Conservation (phyloP, 768 basidiomycete genomes). For the Lanmaoa pseudosensibilis region DNA sequence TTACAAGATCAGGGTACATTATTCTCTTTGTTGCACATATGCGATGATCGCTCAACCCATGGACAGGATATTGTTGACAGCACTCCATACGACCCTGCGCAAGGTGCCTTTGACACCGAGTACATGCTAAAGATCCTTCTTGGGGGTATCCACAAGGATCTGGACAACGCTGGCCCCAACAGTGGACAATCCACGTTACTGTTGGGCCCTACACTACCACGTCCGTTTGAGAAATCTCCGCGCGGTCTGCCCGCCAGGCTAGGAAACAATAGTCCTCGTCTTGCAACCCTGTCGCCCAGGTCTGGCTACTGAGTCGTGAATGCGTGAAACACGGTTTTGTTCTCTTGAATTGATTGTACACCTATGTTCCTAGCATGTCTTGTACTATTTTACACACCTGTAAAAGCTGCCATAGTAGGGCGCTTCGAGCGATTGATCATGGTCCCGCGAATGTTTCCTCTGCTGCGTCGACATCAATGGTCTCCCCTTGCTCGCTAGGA, state of each 20-base stretch:
- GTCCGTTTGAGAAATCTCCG: constrained; percentile 11
- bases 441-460: background rate
- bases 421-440: background rate
- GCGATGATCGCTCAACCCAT: background rate
- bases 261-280: constrained; percentile 10
- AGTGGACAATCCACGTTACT: constrained; percentile 7
- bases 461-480: background rate
- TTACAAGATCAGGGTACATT: constrained; percentile 34
- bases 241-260: constrained; percentile 11
- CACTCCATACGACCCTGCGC: constrained; percentile 36
- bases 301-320: constrained; percentile 8
- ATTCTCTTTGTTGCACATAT: background rate
- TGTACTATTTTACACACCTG: background rate
- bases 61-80: constrained; percentile 49
- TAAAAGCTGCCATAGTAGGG: too few relatives aligned
- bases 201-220: background rate
- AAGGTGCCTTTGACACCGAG: constrained; percentile 34
- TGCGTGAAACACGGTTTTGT: background rate
- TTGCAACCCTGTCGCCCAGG: constrained; percentile 10
- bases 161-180: constrained; percentile 15
- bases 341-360: background rate
- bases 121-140: constrained; percentile 38
- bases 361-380: too few relatives aligned
- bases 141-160: constrained; percentile 23
- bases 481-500: background rate